phyloP scores from a whole-genome alignment of 83 land plant species.

The Picea engelmannii region DNA sequence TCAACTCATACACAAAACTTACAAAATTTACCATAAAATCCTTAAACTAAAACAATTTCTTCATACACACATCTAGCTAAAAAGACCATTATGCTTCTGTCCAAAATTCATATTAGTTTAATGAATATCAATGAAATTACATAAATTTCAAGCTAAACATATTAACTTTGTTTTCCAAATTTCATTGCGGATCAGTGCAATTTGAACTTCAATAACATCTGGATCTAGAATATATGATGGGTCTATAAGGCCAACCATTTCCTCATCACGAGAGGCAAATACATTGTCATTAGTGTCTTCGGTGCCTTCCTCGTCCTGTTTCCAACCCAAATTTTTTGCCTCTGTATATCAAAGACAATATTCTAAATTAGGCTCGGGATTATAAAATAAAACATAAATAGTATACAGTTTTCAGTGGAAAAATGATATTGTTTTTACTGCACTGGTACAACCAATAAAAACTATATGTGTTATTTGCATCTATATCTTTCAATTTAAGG shows the following conservation, averaged over 20 bases:
- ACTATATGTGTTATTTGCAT: not conserved
- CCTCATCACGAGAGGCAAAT: conserved; percentile 10
- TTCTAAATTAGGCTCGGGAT: not conserved
- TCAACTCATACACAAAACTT: no score
- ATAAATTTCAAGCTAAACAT: no score
- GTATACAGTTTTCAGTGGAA: not conserved
- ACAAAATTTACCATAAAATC: no score
- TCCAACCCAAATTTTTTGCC: not conserved
- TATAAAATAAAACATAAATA: not conserved
- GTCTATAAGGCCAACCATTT: not conserved
- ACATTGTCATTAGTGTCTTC: not conserved
- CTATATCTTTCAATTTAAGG: not conserved
- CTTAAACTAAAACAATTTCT: no score
- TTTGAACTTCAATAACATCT: no score
- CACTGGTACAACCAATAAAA: not conserved
- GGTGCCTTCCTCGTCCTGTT: not conserved
- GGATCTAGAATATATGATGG: not conserved
- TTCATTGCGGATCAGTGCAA: no score
- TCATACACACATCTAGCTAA: no score
- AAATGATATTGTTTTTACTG: not conserved
- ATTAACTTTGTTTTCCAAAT: no score
- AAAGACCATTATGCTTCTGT: no score
- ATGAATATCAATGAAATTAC: no score
- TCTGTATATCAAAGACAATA: conserved; percentile 12
- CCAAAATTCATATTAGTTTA: no score